Percentiles rank a stretch among this genome's conserved stretches.
Conservation (phyloP, 169 alveolate species). For the Eimeria zaria region DNA sequence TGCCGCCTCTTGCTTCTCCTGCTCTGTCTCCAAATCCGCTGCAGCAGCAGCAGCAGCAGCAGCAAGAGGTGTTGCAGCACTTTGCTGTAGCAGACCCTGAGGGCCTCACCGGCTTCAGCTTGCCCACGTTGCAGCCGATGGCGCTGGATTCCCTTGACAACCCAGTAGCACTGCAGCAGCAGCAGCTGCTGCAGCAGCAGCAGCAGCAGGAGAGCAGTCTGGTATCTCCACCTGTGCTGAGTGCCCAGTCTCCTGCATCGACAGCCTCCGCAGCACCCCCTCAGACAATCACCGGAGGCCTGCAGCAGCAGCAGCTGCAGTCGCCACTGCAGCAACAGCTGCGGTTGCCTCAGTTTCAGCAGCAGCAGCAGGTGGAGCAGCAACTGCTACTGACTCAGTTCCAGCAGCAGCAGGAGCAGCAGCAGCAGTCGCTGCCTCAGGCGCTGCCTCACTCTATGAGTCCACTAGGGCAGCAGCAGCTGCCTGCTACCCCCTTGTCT, state of each 20-base stretch:
- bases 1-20: neutral
- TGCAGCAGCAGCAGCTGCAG: neutral
- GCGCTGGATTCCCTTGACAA: neutral
- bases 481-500: neutral
- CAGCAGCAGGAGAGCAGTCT: neutral
- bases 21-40: conserved; percentile 12
- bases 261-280: neutral
- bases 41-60: conserved; percentile 61
- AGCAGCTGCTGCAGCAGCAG: conserved; percentile 7
- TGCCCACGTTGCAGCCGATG: conserved; percentile 10
- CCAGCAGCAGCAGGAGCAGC: conserved; percentile 17
- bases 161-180: neutral
- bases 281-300: neutral
- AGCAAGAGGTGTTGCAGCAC: neutral
- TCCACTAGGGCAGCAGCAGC: neutral
- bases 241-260: neutral
- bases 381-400: neutral
- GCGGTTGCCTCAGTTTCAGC: neutral
- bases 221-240: neutral
- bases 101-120: neutral
- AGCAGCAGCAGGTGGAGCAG: neutral
- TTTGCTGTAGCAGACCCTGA: neutral
- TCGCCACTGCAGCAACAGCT: neutral
- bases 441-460: neutral
- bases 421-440: conserved; percentile 6